Evolutionary conservation across 805 yeast species (phyloP).

Genomic region (Kuraishia piskuri): DNA sequence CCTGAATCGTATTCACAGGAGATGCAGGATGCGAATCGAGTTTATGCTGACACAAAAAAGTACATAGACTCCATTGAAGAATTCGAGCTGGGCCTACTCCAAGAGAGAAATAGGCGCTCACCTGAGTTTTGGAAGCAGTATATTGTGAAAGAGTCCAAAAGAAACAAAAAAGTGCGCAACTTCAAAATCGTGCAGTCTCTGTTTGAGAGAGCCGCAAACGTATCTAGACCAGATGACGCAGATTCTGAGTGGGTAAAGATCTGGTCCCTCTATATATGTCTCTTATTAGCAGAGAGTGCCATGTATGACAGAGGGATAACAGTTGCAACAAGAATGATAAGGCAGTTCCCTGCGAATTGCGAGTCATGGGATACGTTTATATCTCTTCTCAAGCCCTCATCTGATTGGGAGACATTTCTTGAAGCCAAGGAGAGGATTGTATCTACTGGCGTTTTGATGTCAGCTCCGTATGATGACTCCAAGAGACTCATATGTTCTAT

Average conservation of each 20-base stretch:
- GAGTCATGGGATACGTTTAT: not conserved
- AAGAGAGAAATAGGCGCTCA: constrained; percentile 9
- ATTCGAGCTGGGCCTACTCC: constrained; percentile 20
- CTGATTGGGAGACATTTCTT: constrained; percentile 5
- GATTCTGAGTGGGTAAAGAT: not conserved
- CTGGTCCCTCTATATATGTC: not conserved
- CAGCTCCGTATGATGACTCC: not conserved
- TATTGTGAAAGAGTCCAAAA: constrained; percentile 5
- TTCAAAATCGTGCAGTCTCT: not conserved
- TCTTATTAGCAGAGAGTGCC: not conserved
- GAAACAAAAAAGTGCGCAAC: constrained; percentile 5
- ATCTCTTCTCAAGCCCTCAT: constrained; percentile 4
- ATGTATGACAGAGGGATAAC: no score
- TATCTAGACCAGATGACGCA: not conserved
- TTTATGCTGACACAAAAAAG: constrained; percentile 22
- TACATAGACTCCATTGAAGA: constrained; percentile 24
- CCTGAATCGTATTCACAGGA: constrained; percentile 22
- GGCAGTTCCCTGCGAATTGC: not conserved
- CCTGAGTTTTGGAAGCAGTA: constrained; percentile 11
- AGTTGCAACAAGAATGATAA: not conserved
- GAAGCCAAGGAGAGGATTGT: constrained; percentile 2
- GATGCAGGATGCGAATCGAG: constrained; percentile 28
- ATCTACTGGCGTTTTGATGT: not conserved
- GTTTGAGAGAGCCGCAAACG: not conserved
- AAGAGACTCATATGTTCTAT: not conserved